These are phyloP conservation scores for Alternaria sp. DNA, from an alignment of 2,329 filamentous ascomycete species.

Conservation along the genomic window DNA sequence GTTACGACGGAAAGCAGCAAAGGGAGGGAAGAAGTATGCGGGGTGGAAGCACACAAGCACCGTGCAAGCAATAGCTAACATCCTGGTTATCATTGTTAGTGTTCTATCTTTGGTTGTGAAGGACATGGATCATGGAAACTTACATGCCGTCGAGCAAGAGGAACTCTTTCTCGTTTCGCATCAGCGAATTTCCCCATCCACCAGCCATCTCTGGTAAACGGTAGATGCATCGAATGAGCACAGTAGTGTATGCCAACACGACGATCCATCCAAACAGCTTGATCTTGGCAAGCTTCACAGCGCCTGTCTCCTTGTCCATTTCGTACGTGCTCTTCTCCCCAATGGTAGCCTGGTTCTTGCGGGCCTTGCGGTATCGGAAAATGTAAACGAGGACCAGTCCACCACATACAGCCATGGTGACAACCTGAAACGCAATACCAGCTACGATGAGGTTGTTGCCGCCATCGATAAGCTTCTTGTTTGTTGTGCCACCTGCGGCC, in stretches of 20 bases:
- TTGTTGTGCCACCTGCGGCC: conserved; percentile 46
- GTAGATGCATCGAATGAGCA: conserved; percentile 58
- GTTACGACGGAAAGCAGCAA: conserved; percentile 32
- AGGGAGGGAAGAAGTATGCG: conserved; percentile 40
- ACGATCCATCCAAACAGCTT: conserved; percentile 40
- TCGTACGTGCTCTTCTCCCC: conserved; percentile 38
- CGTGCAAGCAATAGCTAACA: conserved; percentile 40
- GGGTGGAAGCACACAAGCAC: conserved; percentile 38
- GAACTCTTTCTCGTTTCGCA: conserved; percentile 58
- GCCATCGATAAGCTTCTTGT: conserved; percentile 45
- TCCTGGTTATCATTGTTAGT: conserved; percentile 27
- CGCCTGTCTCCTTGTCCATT: conserved; percentile 33
- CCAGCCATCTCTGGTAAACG: conserved; percentile 58
- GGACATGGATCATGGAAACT: conserved; percentile 6
- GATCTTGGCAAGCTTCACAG: conserved; percentile 25
- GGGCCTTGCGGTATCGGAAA: conserved; percentile 33
- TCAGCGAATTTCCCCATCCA: conserved; percentile 55
- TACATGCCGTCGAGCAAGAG: conserved; percentile 58
- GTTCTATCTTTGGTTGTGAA: background rate
- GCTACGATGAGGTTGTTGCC: conserved; percentile 66
- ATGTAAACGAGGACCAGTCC: conserved; percentile 48
- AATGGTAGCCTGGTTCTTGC: conserved; percentile 10
- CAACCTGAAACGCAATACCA: conserved; percentile 65
- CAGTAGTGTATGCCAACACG: conserved; percentile 51
- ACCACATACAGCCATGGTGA: conserved; percentile 60